Percentiles rank a stretch among this genome's conserved stretches.
phyloP scores from a whole-genome alignment of 2,329 filamentous ascomycete species.

The Sclerotinia minor region DNA sequence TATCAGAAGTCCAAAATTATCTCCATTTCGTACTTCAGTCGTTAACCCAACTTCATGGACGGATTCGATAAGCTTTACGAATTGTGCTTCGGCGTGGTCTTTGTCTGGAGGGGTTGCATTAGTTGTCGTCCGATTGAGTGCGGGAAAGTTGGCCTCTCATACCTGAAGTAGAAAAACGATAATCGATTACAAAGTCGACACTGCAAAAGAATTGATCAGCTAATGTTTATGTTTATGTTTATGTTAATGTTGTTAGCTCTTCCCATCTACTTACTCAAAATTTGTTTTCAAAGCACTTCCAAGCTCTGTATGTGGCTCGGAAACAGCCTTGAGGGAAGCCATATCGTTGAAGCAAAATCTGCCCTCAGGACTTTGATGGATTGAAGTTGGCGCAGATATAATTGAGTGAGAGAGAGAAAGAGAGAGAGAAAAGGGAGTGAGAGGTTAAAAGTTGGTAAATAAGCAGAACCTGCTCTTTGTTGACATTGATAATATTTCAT shows the following conservation, averaged over 20 bases:
- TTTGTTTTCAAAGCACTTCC: conserved; percentile 42
- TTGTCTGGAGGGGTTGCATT: conserved; percentile 53
- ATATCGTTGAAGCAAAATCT: conserved; percentile 28
- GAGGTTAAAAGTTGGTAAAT: conserved; percentile 28
- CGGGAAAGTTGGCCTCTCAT: conserved; percentile 30
- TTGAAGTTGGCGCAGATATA: neutral
- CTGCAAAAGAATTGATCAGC: conserved; percentile 44
- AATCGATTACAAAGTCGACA: conserved; percentile 87
- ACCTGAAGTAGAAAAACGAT: conserved; percentile 70
- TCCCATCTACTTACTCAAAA: conserved; percentile 45
- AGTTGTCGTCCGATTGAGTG: conserved; percentile 29
- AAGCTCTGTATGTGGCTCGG: conserved; percentile 31
- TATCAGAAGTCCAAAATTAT: conserved; percentile 72
- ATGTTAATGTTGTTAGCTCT: neutral
- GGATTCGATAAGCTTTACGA: conserved; percentile 73
- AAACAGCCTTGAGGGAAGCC: conserved; percentile 36
- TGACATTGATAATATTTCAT: conserved; percentile 7
- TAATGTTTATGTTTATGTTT: conserved; percentile 5
- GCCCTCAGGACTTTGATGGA: conserved; percentile 18
- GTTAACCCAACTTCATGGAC: conserved; percentile 79
- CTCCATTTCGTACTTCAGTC: conserved; percentile 82
- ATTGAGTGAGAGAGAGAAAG: neutral
- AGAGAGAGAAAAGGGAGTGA: neutral
- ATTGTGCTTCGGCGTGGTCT: conserved; percentile 68
- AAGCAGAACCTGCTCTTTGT: conserved; percentile 8